Base-by-base conservation (phyloP, 73 alveolate species). In the Durusdinium trenchii region DNA sequence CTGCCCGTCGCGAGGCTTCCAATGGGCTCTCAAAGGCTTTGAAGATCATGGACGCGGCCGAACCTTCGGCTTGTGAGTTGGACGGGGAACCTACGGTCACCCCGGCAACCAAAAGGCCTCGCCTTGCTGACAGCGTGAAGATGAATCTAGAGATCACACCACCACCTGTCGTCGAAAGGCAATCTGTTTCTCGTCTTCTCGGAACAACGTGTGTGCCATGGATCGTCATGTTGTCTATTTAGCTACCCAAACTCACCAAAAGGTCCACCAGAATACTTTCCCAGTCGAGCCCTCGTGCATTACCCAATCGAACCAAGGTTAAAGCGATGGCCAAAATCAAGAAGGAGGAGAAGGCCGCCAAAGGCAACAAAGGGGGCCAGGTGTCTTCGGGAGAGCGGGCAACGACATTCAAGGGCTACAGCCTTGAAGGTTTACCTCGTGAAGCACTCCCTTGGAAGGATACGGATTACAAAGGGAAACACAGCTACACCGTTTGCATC, bases 1-100 rank as follows among this genome's bases (percentile, higher is more conserved):
- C n/a, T n/a, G n/a, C n/a, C n/a, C n/a, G n/a, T n/a, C n/a, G 69
- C 85, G 54, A 73, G 85, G 85, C 85, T 12, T 38, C 85, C 51
- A 40, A 18, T 36, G 85, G 85, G 54, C 42, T 73, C 85, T 7
- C 14, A 6, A 51, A 73, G 2, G 85, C 85, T 73, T 36, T 73
- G 85, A 12, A 28, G 54, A 48, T 73, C 54, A 73, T 73, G 85
- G 9, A 73, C 46, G 7, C 42, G 85, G 85, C 30, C 35, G 5
- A 2, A 35, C 54, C 51, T 3, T 48, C 12, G 32, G 69, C 69
- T 57, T 12, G 23, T 23, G 69, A 23, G 69, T 57, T 38, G 52
- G 85, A 73, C 42, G 51, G 9, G 85, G 52, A 73, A 35, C 18
- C 7, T 12, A 35, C 85, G 7, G 6, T 38, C 54, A 73, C 85